These are phyloP conservation scores for Cerioporus squamosus DNA, from an alignment of 1,284 basidiomycete species.

Conservation along the genomic window DNA sequence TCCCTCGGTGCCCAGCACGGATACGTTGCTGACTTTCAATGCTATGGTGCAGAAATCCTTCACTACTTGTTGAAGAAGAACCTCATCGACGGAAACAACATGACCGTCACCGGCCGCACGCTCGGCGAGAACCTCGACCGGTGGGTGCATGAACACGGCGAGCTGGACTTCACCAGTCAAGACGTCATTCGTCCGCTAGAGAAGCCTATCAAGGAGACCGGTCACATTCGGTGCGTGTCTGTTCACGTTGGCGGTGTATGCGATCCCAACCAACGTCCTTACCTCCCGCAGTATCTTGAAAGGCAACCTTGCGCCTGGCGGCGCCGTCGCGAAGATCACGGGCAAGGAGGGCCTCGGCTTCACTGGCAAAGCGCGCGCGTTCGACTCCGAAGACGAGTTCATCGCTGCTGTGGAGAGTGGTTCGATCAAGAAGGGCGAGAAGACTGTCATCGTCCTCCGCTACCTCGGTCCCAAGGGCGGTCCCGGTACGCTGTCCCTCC, in stretches of 20 bases:
- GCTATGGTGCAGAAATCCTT: constrained; percentile 65
- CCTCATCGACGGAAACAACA: constrained; percentile 82
- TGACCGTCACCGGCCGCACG: constrained; percentile 89
- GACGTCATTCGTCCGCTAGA: constrained; percentile 85
- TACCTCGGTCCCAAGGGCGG: constrained; percentile 92
- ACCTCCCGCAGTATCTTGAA: constrained; percentile 64
- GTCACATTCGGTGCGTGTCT: constrained; percentile 75
- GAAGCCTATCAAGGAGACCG: constrained; percentile 87
- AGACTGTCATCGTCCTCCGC: constrained; percentile 88
- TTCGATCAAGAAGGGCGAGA: constrained; percentile 83
- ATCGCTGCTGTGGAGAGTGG: constrained; percentile 81
- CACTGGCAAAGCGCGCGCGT: constrained; percentile 82
- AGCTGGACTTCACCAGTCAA: constrained; percentile 70
- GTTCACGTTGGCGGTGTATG: background rate
- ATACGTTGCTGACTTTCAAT: constrained; percentile 2
- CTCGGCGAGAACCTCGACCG: constrained; percentile 88
- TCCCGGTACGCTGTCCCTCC: constrained; percentile 57
- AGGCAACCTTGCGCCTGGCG: constrained; percentile 91
- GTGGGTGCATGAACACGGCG: constrained; percentile 81
- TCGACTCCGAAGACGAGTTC: constrained; percentile 85
- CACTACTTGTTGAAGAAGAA: constrained; percentile 83
- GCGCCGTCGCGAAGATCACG: constrained; percentile 94
- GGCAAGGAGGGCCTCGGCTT: constrained; percentile 91
- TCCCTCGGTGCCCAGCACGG: background rate
- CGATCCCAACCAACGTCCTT: background rate